Base-by-base conservation (phyloP, 1,139 yeast genomes). In the Suhomyces atakaporum region DNA sequence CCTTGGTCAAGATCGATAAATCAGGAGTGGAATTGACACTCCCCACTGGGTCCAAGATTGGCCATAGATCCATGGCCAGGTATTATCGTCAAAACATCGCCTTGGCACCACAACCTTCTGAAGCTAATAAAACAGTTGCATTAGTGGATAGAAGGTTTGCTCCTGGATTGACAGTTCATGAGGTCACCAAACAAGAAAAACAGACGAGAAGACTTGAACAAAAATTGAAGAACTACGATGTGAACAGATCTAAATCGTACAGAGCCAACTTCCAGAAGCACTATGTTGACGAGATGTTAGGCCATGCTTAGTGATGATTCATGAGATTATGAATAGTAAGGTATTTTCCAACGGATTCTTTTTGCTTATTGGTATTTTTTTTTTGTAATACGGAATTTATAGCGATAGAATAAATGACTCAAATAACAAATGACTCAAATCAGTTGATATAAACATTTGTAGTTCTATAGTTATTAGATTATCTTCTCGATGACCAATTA, bases 1-100 rank as follows among this genome's bases (percentile, higher is more conserved):
- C 70, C 1, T 47, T 57, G 23, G 75, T 67, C 2, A 55, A 47
- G 10, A 46, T 72, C n/a, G 74, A 69, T 45, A 47, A 54, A 6
- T 51, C 65, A 4, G 76, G 75, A 2, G 69, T 65, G 2, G 73
- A 67, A 33, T 46, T 73, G 33, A 54, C 62, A 1, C 62, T 76
- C 27, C 78, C 80, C 0, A 61, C 72, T n/a, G 81, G 81, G 1
- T 53, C 68, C 7, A 61, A 62, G 33, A 57, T 76, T 3, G 79
- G 79, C 0, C 79, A 75, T 50, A 54, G 81, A 34, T 54, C 73
- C 2, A 64, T 72, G 69, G 52, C 60, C n/a, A 57, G 70, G 28
- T 67, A 69, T 39, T 65, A 69, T 38, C 69, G 72, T 35, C 78
- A 68, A 43, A 66, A 61, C 33, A 50, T 64, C 16, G 53, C 59